Evolutionary conservation across 176 grass and related monocot genomes (phyloP), one percentile per base, ranked within the genome.

Genomic region (Rhynchospora breviuscula): DNA sequence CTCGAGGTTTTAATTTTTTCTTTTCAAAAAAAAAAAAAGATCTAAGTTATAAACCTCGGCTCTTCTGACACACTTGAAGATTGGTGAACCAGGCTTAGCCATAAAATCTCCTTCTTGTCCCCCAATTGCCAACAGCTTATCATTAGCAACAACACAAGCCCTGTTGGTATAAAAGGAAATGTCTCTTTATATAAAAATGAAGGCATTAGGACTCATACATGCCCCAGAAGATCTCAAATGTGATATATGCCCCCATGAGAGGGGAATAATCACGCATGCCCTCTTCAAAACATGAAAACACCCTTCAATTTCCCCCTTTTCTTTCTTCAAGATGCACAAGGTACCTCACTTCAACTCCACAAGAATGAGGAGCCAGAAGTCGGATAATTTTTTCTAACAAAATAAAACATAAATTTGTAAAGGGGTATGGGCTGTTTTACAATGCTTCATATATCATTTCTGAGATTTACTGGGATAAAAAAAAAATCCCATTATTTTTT

Each of bases 61-160:
- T 92, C 97, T 91, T 89, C 89, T 88, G 52, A 90, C 93, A 93
- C 97, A 99, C 57, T 96, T 99, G 89, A 99, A 99, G 84, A 96
- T 99, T 69, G 93, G 97, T 45, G 97, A 99, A 83, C 97, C 93
- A 81, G 93, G 97, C 81, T 99, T 99, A 10, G 97, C 97, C 97
- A 99, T 99, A 88, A 92, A 99, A 88, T 99, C 97, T 56, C 97
- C 97, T 91, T 96, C 97, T 96, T 99, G 93, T 60, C 97, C 97
- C 87, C 97, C 97, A 71, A 99, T 99, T 79, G 85, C 67, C 74
- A 99, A 79, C 21, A 98, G 91, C 79, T 93, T 87, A 89, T 99
- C 89, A 84, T 96, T 99, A 81, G 97, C 97, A 88, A 99, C 93
- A 62, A 96, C 88, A 85, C 91, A 99, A 35, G 93, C 88, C 91